Evolutionary conservation across 306 rosid genomes (phyloP).

Genomic region (Lathyrus tuberosus): DNA sequence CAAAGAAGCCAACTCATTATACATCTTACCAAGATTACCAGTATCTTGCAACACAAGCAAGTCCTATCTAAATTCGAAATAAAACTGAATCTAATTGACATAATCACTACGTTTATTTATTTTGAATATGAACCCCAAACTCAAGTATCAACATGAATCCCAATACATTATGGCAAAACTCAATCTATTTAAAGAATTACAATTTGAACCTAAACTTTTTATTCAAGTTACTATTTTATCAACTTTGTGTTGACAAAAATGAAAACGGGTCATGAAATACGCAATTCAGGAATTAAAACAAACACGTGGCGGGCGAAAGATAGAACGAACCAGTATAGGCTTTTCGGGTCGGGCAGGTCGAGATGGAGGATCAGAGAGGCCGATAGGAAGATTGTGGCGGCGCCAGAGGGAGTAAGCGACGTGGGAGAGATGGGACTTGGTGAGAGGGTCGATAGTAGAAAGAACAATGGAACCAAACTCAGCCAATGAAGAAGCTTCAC

Average conservation of each 20-base stretch:
- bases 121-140: not conserved
- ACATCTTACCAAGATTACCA: not conserved
- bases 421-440: constrained; percentile 78
- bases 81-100: not conserved
- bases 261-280: not conserved
- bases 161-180: not conserved
- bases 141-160: not conserved
- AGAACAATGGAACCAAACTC: constrained; percentile 87
- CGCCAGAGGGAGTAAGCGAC: constrained; percentile 78
- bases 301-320: constrained; percentile 26
- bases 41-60: not conserved
- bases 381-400: constrained; percentile 65
- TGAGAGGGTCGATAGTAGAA: constrained; percentile 72
- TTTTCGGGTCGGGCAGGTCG: constrained; percentile 50
- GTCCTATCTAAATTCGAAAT: not conserved
- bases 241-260: not conserved
- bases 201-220: not conserved
- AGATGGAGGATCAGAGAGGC: constrained; percentile 56
- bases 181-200: not conserved
- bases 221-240: not conserved
- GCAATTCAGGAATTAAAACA: constrained; percentile 15
- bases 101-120: not conserved
- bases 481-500: constrained; percentile 64
- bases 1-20: constrained; percentile 9
- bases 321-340: constrained; percentile 61